Conservation (phyloP, 148 eudicot species). For the Fagopyrum esculentum region DNA sequence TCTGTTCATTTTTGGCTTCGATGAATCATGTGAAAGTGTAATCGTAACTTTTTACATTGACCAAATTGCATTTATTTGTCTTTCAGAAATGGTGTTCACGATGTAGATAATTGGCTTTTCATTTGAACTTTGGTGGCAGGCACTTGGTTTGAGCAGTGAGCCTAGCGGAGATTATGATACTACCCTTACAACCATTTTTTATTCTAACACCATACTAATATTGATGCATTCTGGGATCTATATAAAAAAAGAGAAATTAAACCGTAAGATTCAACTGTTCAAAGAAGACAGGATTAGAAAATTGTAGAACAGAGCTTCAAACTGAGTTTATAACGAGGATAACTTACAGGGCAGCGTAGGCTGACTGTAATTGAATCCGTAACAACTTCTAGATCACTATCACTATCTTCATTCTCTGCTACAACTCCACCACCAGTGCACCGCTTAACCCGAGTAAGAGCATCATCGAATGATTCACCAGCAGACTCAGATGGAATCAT, state of each 20-base stretch:
- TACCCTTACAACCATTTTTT: not conserved
- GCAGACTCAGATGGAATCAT: slow-evolving; percentile 64
- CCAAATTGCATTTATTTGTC: not conserved
- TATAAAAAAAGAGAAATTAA: not conserved
- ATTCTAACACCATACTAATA: not conserved
- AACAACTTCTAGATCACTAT: slow-evolving; percentile 88
- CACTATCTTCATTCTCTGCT: slow-evolving; percentile 68
- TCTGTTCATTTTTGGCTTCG: not conserved
- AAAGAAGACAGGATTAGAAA: not conserved
- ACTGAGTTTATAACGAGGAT: not conserved
- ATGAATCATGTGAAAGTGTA: too few relatives aligned
- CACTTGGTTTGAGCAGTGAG: not conserved
- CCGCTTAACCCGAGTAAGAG: slow-evolving; percentile 81
- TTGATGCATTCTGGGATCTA: not conserved
- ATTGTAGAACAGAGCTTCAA: not conserved
- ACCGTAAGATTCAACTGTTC: not conserved
- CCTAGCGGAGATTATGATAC: not conserved
- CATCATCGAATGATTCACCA: slow-evolving; percentile 72
- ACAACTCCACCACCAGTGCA: slow-evolving; percentile 94
- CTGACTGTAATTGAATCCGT: slow-evolving; percentile 73
- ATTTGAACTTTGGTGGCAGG: not conserved
- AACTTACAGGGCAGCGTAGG: slow-evolving; percentile 93
- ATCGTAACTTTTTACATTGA: not conserved
- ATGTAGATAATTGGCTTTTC: not conserved
- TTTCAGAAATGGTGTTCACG: not conserved